phyloP scores from a whole-genome alignment of 768 basidiomycete species.

The Boletus sp. region DNA sequence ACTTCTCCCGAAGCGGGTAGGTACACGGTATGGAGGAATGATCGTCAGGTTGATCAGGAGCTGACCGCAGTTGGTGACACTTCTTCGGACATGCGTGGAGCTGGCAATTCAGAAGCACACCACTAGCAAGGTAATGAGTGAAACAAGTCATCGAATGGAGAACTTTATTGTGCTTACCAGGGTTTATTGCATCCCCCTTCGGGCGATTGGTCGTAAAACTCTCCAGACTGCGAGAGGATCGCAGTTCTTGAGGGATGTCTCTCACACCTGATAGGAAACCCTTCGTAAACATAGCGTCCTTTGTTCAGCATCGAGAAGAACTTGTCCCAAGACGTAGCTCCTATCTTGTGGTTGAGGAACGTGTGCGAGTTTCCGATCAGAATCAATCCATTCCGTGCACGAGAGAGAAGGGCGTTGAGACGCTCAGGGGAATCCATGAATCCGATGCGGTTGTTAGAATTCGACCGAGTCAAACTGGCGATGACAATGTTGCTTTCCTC shows the following conservation, averaged over 20 bases:
- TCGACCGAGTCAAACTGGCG: conserved; percentile 60
- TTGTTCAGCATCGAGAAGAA: conserved; percentile 46
- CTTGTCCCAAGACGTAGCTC: conserved; percentile 47
- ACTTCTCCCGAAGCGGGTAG: conserved; percentile 36
- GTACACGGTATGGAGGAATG: conserved; percentile 42
- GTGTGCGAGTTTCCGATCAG: conserved; percentile 67
- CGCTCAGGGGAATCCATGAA: conserved; percentile 73
- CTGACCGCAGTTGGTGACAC: conserved; percentile 57
- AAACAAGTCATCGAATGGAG: background rate
- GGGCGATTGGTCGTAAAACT: conserved; percentile 55
- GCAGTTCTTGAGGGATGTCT: conserved; percentile 46
- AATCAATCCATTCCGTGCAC: conserved; percentile 62
- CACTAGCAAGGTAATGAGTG: conserved; percentile 6
- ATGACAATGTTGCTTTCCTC: conserved; percentile 74
- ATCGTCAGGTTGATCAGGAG: conserved; percentile 35
- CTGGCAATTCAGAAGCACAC: conserved; percentile 13
- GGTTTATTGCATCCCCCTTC: conserved; percentile 63
- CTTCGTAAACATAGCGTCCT: conserved; percentile 51
- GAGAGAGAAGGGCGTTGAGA: conserved; percentile 69
- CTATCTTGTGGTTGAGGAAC: conserved; percentile 54
- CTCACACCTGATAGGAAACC: conserved; percentile 60
- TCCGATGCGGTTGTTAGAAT: conserved; percentile 54
- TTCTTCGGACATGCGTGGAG: conserved; percentile 56
- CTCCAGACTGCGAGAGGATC: conserved; percentile 37
- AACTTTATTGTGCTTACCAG: conserved; percentile 43